Evolutionary conservation across 2,329 filamentous ascomycete species (phyloP).

Genomic region (Tolypocladium guangdongense): DNA sequence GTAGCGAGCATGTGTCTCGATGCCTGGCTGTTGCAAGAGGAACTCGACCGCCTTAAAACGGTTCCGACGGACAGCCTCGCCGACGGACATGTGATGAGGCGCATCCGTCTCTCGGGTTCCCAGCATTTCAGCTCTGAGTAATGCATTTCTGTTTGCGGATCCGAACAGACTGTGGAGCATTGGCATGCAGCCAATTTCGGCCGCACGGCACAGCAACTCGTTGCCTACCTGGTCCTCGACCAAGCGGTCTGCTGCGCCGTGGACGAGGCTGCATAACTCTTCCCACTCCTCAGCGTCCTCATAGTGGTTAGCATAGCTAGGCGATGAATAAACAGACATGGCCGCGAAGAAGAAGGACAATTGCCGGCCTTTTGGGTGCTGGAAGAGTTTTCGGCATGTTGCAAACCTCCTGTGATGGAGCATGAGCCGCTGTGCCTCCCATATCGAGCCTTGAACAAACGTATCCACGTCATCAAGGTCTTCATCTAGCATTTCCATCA

Average conservation of each 20-base stretch:
- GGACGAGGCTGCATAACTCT: not conserved
- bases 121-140: not conserved
- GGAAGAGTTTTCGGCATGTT: not conserved
- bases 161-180: not conserved
- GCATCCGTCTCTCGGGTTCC: not conserved
- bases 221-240: not conserved
- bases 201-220: not conserved
- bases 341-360: not conserved
- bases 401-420: not conserved
- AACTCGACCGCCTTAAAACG: not conserved
- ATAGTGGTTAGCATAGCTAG: no score
- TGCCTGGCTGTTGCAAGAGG: not conserved
- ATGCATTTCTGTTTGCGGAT: not conserved
- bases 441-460: not conserved
- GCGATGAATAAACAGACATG: no score
- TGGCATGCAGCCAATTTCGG: not conserved
- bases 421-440: not conserved
- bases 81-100: not conserved
- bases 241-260: not conserved
- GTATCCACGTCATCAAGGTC: not conserved
- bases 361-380: not conserved
- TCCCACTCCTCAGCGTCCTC: not conserved
- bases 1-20: not conserved
- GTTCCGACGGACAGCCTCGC: not conserved
- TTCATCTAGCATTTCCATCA: not conserved